Evolutionary conservation across 176 grass and related monocot genomes (phyloP), one percentile per base, ranked within the genome.

Genomic region (Rhipidocladum racemiflorum): DNA sequence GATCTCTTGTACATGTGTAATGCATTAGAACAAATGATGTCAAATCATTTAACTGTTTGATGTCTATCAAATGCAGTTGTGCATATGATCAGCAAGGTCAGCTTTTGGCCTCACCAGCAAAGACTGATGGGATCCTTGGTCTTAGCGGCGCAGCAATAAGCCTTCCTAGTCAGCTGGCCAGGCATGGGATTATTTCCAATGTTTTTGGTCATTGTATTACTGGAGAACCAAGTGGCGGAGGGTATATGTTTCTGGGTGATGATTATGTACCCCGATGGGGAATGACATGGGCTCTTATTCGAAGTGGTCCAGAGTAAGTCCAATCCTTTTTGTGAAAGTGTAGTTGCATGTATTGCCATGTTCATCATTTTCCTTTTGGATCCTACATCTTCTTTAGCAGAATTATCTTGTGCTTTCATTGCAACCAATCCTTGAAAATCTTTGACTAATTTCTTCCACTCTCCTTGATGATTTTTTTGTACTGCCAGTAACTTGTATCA

Each of bases 61-160:
- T 82, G 24, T 62, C 11, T 80, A 59, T 49, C 34, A 49, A 81
- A 78, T 85, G 24, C 72, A 99, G 96, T 86, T 99, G 96, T 90
- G 96, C 92, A 75, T 99, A 99, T 84, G 90, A 99, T 82, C 92
- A 99, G 68, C 92, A 92, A 93, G 96, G 92, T 17, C 96, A 95
- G 72, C 90, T 99, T 90, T 76, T 95, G 43, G 70, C 92, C 15
- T 99, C 96, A 45, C 96, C 96, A 61, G 91, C 96, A 48, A 99
- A 99, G 85, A 95, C 96, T 14, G 96, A 99, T 81, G 96, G 96
- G 73, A 99, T 99, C 73, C 91, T 99, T 87, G 96, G 96, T 59
- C 92, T 99, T 75, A 95, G 96, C 71, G 88, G 73, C 46, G 85
- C 93, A 61, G 92, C 70, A 65, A 86, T 99, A 84, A 90, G 96